Conservation (phyloP, 1,139 yeast species). For the Suhomyces kunorum region DNA sequence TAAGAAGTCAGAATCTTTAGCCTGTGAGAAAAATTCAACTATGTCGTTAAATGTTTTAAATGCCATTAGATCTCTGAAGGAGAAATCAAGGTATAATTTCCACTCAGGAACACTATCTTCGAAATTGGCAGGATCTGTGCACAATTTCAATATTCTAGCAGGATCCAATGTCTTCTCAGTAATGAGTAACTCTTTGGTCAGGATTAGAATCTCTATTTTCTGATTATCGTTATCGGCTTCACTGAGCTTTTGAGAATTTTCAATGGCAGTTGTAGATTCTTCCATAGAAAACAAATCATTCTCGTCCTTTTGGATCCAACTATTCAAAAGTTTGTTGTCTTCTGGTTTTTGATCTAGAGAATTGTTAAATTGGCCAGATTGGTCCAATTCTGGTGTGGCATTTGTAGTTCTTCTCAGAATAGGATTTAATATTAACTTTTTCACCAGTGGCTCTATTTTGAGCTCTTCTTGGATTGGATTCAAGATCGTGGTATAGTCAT, state of each 20-base stretch:
- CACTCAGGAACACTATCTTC: conserved; percentile 4
- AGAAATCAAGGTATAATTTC: conserved; percentile 13
- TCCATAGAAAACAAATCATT: conserved; percentile 10
- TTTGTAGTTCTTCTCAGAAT: conserved; percentile 12
- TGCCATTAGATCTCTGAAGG: conserved; percentile 9
- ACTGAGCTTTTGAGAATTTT: conserved; percentile 4
- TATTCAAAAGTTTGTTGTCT: neutral
- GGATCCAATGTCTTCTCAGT: conserved; percentile 10
- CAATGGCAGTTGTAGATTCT: conserved; percentile 1
- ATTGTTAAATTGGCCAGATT: neutral
- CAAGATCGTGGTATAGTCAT: neutral
- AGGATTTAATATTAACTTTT: conserved; percentile 14
- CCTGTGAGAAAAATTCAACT: conserved; percentile 5
- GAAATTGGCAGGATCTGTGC: conserved; percentile 4
- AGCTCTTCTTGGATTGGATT: conserved; percentile 17
- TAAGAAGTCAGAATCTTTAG: conserved; percentile 8
- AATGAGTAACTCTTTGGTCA: conserved; percentile 9
- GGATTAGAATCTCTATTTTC: neutral
- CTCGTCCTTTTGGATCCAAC: conserved; percentile 13
- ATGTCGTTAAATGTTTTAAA: conserved; percentile 12
- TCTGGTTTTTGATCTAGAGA: neutral
- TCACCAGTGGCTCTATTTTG: conserved; percentile 14
- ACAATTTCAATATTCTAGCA: conserved; percentile 7
- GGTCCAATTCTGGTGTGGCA: conserved; percentile 6
- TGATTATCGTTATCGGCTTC: conserved; percentile 2